Evolutionary conservation across 768 basidiomycete species (phyloP).

Genomic region (Russula emetica): DNA sequence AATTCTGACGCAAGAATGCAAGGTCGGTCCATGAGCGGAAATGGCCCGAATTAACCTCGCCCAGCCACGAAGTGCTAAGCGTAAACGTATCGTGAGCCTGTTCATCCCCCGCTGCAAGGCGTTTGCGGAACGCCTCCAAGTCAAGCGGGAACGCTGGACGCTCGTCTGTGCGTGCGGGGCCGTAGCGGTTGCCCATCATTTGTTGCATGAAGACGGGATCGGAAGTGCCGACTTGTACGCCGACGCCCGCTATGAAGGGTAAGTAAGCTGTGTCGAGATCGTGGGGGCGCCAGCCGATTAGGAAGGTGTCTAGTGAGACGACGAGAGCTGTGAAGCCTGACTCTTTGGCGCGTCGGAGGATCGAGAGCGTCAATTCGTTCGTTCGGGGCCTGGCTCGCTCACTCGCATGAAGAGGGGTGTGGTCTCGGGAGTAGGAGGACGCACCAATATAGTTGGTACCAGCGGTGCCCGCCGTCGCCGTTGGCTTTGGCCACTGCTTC

Average conservation of each 20-base stretch:
- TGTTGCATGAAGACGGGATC: constrained; percentile 75
- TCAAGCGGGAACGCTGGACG: neutral
- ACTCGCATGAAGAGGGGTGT: neutral
- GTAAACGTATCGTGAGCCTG: neutral
- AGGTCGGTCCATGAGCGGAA: neutral
- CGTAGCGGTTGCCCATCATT: constrained; percentile 36
- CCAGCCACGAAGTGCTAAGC: neutral
- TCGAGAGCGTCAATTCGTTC: constrained; percentile 56
- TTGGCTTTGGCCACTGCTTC: constrained; percentile 75
- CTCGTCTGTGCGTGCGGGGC: neutral
- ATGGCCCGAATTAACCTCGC: neutral
- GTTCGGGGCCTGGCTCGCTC: constrained; percentile 50
- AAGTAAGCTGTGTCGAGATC: constrained; percentile 62
- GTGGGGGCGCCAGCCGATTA: constrained; percentile 71
- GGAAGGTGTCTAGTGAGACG: constrained; percentile 74
- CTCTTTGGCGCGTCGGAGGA: constrained; percentile 61
- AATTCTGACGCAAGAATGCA: neutral
- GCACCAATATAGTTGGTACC: constrained; percentile 83
- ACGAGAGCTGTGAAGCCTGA: constrained; percentile 67
- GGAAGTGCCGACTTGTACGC: constrained; percentile 60
- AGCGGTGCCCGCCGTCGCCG: constrained; percentile 60
- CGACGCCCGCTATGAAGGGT: constrained; percentile 63
- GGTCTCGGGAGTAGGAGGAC: constrained; percentile 17
- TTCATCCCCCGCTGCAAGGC: neutral
- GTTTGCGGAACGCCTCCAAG: neutral